Percentiles rank a stretch among this genome's conserved stretches.
phyloP scores from a whole-genome alignment of 2,329 filamentous ascomycete species.

The Trichoderma breve region DNA sequence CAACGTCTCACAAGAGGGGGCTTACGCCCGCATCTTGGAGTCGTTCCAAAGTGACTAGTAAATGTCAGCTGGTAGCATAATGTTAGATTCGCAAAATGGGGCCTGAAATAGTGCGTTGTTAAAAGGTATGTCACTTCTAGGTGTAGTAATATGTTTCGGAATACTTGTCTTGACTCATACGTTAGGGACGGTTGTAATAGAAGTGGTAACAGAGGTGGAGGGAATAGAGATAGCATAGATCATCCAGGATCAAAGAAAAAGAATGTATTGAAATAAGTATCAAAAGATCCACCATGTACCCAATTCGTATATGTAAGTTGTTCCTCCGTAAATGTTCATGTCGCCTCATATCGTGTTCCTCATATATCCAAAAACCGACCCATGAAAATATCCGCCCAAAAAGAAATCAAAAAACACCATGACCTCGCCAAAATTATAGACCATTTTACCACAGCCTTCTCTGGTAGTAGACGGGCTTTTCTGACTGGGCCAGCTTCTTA shows the following conservation, averaged over 20 bases:
- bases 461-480: constrained; percentile 52
- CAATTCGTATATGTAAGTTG: not conserved
- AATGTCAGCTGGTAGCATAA: not conserved
- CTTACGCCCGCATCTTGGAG: not conserved
- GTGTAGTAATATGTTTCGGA: not conserved
- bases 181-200: too few relatives aligned
- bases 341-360: not conserved
- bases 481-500: constrained; percentile 43
- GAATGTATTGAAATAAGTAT: not conserved
- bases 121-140: not conserved
- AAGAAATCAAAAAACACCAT: not conserved
- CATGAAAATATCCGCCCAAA: not conserved
- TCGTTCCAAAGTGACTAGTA: not conserved
- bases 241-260: not conserved
- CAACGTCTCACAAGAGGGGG: not conserved
- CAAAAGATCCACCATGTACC: not conserved
- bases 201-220: not conserved
- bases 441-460: constrained; percentile 49
- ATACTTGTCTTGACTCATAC: not conserved
- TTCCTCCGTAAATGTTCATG: not conserved
- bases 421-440: too few relatives aligned
- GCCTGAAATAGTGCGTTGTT: not conserved
- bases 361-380: not conserved
- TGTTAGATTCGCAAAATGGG: not conserved
- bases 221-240: not conserved